Evolutionary conservation across 1,139 yeast species (phyloP), one percentile per base, ranked within the genome.

Genomic region (Protomyces arabidopsidicola): DNA sequence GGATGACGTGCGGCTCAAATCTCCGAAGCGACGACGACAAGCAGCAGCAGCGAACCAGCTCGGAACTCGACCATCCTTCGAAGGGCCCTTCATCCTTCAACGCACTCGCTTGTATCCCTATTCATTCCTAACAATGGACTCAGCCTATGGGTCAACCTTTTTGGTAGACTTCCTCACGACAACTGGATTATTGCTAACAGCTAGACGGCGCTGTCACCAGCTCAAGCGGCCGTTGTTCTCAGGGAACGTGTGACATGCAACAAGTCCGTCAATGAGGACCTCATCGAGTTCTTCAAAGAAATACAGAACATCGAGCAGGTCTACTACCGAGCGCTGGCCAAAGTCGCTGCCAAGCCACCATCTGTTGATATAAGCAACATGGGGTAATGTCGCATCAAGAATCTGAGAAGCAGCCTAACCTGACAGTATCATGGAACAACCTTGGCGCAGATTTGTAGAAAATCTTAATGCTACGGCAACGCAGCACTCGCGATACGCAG

Each of bases 241-340:
- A 45, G 64, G 18, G 64, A 60, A 16, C 58, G 64, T 2, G 45
- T 60, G 42, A 20, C 20, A 14, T n/a, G 36, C 24, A 55, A 45
- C 24, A 48, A 51, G 12, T 42, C 58, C 12, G 20, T 60, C 27
- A 50, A 55, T 12, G 59, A 60, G n/a, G 64, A 60, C 20, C 35
- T 61, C 10, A 55, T 54, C 10, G 60, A 55, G 14, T 61, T 62
- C 60, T 61, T 61, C 36, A 36, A 42, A 39, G 64, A 61, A 22
- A 31, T 42, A 12, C 58, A 52, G 20, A 22, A 48, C 10, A 61
- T 61, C 14, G 64, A 61, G 48, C 58, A 61, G 38, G 39, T 45
- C 8, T 61, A 61, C 16, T 31, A 52, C n/a, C 53, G 60, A 24
- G 50, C 52, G 38, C 60, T 61, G 14, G 55, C 51, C 34, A 61